Conservation (phyloP, 805 yeast genomes). For the Cyberlindnera xishuangbannaensis region DNA sequence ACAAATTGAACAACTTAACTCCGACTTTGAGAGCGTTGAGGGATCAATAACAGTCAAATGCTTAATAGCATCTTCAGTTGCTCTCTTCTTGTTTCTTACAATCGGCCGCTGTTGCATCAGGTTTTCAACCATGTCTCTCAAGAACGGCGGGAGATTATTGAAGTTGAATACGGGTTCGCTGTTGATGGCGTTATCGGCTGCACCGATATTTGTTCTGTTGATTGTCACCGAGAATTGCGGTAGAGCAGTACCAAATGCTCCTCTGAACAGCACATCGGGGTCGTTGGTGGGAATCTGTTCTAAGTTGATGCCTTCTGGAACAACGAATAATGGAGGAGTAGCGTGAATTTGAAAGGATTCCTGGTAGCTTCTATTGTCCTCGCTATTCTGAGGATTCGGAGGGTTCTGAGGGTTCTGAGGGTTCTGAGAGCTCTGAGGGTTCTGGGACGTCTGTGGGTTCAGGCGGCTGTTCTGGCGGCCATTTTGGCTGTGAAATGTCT, state of each 20-base stretch:
- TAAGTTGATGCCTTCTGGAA: conserved; percentile 9
- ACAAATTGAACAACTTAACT: conserved; percentile 19
- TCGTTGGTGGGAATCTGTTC: conserved; percentile 12
- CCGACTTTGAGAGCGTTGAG: conserved; percentile 4
- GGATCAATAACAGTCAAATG: conserved; percentile 13
- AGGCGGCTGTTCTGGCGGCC: too few species aligned
- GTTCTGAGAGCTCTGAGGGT: too few species aligned
- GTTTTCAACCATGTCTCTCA: conserved; percentile 14
- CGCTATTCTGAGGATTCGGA: too few species aligned
- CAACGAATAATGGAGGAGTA: conserved; percentile 9
- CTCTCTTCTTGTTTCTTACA: conserved; percentile 10
- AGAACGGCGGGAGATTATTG: conserved; percentile 11
- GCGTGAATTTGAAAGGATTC: too few species aligned
- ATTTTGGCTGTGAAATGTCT: too few species aligned
- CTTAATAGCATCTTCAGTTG: conserved; percentile 20
- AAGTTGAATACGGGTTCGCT: conserved; percentile 16
- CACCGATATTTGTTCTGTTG: conserved; percentile 16
- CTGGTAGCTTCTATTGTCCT: neutral
- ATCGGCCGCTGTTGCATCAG: conserved; percentile 6
- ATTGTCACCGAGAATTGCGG: conserved; percentile 18
- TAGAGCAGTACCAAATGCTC: conserved; percentile 12
- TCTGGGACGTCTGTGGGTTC: too few species aligned
- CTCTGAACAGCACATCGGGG: conserved; percentile 18
- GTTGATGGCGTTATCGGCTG: conserved; percentile 9
- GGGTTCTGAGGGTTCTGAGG: too few species aligned